Percentiles rank a stretch among this genome's conserved stretches.
Evolutionary conservation across 345 rosid species (phyloP).

Genomic region (Citrus unshiu): DNA sequence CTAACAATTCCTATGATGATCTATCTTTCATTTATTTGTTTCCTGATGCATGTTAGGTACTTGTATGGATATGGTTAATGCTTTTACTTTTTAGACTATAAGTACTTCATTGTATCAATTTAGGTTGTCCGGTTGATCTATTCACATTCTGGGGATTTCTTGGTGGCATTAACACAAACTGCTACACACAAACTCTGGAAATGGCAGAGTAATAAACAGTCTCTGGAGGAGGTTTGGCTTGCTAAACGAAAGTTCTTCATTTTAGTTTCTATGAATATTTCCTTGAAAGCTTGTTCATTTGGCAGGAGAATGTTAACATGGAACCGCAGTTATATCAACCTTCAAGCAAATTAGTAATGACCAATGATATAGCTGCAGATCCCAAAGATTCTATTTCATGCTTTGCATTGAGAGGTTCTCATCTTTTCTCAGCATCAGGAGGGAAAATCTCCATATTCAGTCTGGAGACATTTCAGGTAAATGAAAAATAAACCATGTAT

Average conservation of each 20-base stretch:
- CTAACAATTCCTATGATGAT: neutral
- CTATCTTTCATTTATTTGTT: neutral
- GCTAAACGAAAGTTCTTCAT: neutral
- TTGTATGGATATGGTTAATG: neutral
- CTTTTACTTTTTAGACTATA: neutral
- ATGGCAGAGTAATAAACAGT: conserved; percentile 21
- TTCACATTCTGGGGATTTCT: conserved; percentile 28
- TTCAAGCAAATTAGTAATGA: conserved; percentile 27
- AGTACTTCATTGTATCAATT: conserved; percentile 10
- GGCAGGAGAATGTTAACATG: conserved; percentile 24
- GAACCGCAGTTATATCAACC: conserved; percentile 27
- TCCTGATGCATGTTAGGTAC: neutral
- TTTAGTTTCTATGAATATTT: conserved; percentile 8
- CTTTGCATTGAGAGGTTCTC: conserved; percentile 30
- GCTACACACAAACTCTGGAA: conserved; percentile 36
- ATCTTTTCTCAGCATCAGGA: conserved; percentile 38
- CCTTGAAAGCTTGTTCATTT: conserved; percentile 12
- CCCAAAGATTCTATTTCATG: conserved; percentile 17
- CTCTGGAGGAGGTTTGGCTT: conserved; percentile 23
- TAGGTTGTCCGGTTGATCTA: conserved; percentile 24
- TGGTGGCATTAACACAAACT: conserved; percentile 34
- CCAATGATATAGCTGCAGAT: conserved; percentile 25
- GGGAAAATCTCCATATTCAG: conserved; percentile 33
- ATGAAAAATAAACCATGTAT: neutral
- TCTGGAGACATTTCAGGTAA: conserved; percentile 32